Percentiles rank a stretch among this genome's conserved stretches.
Conservation (phyloP, 176 grass and related monocot genomes). For the Paspalum vaginatum region DNA sequence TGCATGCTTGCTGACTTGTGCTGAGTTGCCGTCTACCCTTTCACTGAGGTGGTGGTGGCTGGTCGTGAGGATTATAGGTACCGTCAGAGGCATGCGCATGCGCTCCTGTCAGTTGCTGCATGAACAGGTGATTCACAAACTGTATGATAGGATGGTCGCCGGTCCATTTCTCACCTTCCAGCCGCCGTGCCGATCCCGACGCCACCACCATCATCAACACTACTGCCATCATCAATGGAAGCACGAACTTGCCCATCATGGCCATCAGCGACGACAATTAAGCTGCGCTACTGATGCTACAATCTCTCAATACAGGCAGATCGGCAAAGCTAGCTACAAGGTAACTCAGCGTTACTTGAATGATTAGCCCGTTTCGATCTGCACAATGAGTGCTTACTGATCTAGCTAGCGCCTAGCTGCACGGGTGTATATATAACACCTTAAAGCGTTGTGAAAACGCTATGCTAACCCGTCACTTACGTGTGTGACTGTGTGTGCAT, state of each 20-base stretch:
- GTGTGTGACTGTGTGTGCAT: neutral
- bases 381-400: neutral
- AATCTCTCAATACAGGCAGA: neutral
- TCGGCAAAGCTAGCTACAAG: neutral
- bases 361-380: neutral
- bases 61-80: neutral
- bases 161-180: neutral
- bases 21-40: too few relatives aligned
- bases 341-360: neutral
- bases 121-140: neutral
- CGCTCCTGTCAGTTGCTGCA: slow-evolving; percentile 10
- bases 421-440: neutral
- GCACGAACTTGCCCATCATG: neutral
- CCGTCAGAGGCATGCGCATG: accelerated
- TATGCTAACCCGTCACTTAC: neutral
- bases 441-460: neutral
- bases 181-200: neutral
- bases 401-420: too few relatives aligned
- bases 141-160: neutral
- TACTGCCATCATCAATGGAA: neutral
- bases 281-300: neutral
- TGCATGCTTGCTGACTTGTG: neutral
- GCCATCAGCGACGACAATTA: neutral
- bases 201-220: neutral
- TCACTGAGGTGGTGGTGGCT: neutral